Percentiles rank a stretch among this genome's conserved stretches.
Conservation (phyloP, 495 filamentous ascomycete genomes). For the Tuber indicum region DNA sequence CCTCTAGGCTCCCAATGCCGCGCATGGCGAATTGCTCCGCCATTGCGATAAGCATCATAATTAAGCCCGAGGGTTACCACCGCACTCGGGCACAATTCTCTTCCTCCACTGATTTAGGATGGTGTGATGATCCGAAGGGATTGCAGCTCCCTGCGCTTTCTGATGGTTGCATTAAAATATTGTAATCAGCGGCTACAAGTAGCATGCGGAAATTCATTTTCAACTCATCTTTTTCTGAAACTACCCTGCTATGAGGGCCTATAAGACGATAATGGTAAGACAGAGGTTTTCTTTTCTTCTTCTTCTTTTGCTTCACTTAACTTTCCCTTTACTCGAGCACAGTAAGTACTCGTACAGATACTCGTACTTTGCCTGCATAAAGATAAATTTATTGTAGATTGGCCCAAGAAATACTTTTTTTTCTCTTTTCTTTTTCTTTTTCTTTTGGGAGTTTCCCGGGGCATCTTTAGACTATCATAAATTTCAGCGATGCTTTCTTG, state of each 20-base stretch:
- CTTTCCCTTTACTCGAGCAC: not conserved
- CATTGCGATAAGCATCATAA: conserved; percentile 5
- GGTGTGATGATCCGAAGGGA: not conserved
- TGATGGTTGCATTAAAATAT: not conserved
- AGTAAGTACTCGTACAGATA: no score
- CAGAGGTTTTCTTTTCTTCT: not conserved
- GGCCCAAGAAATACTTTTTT: not conserved
- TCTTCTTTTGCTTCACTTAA: not conserved
- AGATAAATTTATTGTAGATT: not conserved
- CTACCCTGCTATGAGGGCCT: not conserved
- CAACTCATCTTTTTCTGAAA: conserved; percentile 1
- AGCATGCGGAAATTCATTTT: not conserved
- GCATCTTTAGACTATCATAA: not conserved
- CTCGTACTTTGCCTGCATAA: not conserved
- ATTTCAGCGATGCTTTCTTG: not conserved
- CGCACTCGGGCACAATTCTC: not conserved
- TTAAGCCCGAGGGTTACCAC: conserved; percentile 3
- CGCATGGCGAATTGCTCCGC: not conserved
- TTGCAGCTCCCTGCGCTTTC: not conserved
- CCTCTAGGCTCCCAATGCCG: not conserved
- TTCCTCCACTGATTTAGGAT: not conserved
- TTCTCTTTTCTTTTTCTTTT: not conserved
- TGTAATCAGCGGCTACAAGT: not conserved
- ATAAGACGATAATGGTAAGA: not conserved
- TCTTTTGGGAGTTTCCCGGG: not conserved